phyloP scores from a whole-genome alignment of 768 basidiomycete genomes.

The Kwoniella newhampshirensis region DNA sequence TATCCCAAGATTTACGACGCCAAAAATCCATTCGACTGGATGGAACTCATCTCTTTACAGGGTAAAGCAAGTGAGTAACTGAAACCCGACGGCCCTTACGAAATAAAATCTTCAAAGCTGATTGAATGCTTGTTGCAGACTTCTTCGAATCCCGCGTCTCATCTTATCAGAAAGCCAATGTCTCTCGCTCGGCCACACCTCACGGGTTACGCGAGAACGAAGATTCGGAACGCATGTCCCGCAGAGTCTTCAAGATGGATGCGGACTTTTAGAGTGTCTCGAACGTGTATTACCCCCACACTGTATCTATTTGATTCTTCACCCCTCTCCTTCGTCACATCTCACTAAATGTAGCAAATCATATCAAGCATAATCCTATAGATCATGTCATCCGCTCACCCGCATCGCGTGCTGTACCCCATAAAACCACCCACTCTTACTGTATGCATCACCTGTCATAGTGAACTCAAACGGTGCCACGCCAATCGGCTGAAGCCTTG shows the following conservation, averaged over 20 bases:
- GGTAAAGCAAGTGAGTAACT: slow-evolving; percentile 67
- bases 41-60: slow-evolving; percentile 92
- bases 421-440: no score
- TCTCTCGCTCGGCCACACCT: slow-evolving; percentile 45
- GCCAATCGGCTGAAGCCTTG: no score
- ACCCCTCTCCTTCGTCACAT: no score
- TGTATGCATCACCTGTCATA: no score
- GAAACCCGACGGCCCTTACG: not conserved
- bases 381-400: no score
- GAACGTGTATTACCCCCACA: no score
- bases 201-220: slow-evolving; percentile 4
- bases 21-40: slow-evolving; percentile 57
- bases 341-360: no score
- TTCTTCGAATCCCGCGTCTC: slow-evolving; percentile 96
- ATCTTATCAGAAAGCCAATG: slow-evolving; percentile 56
- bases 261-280: slow-evolving; percentile 53
- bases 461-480: no score
- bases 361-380: no score
- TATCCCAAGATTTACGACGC: slow-evolving; percentile 52
- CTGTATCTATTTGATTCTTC: no score
- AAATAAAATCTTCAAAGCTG: not conserved
- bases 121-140: slow-evolving; percentile 56
- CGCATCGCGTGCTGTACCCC: no score
- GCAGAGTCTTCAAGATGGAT: slow-evolving; percentile 51
- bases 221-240: slow-evolving; percentile 14